Evolutionary conservation across 148 eudicot genomes (phyloP).

Genomic region (Rhododendron williamsianum): DNA sequence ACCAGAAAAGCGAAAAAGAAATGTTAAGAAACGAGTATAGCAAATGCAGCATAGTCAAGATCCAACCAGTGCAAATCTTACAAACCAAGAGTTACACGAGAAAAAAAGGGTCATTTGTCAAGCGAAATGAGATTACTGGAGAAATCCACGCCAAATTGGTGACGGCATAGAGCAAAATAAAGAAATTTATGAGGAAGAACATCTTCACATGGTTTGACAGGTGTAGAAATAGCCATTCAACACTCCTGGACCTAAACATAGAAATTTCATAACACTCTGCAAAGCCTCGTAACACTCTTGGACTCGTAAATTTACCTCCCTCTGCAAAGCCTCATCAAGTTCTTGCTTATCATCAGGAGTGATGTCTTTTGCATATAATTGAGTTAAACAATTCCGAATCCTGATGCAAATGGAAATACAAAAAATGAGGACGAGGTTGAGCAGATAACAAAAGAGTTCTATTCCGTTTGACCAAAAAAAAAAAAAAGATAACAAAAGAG

Average conservation of each 20-base stretch:
- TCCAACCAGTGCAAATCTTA: not conserved
- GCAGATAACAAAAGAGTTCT: not conserved
- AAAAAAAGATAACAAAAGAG: too few relatives aligned
- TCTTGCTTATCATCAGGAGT: slow-evolving; percentile 96
- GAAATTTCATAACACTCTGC: not conserved
- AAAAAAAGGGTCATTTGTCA: not conserved
- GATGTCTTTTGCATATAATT: slow-evolving; percentile 81
- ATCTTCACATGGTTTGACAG: not conserved
- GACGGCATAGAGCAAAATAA: not conserved
- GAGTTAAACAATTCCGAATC: slow-evolving; percentile 83
- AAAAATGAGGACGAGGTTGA: not conserved
- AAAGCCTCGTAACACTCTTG: too few relatives aligned
- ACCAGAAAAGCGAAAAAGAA: not conserved
- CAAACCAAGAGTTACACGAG: too few relatives aligned
- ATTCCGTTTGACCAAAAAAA: too few relatives aligned
- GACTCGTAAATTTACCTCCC: slow-evolving; percentile 52
- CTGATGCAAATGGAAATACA: slow-evolving; percentile 26
- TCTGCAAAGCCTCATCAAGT: slow-evolving; percentile 92
- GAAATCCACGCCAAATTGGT: not conserved
- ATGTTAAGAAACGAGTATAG: not conserved
- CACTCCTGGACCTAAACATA: not conserved
- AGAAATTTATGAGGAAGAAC: not conserved
- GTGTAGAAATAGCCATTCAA: not conserved
- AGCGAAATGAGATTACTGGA: not conserved
- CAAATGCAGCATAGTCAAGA: not conserved